Percentiles rank a stretch among this genome's conserved stretches.
These are phyloP conservation scores for Oxalis stricta DNA, from an alignment of 441 rosid species.

Conservation along the genomic window DNA sequence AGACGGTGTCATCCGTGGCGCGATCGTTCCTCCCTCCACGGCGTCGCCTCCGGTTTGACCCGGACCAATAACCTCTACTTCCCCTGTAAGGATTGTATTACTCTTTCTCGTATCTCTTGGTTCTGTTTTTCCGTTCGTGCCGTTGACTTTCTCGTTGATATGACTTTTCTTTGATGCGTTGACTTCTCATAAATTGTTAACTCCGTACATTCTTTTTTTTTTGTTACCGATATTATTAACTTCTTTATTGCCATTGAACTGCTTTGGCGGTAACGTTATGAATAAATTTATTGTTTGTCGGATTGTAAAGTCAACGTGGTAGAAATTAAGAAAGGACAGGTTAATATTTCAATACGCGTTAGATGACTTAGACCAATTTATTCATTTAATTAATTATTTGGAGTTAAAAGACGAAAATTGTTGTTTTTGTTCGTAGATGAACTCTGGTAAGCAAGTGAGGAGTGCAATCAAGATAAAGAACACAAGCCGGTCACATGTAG, in stretches of 20 bases:
- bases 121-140: neutral
- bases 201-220: too few relatives aligned
- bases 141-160: neutral
- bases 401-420: too few relatives aligned
- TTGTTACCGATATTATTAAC: too few relatives aligned
- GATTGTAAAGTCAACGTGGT: too few relatives aligned
- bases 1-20: constrained; percentile 69
- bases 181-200: too few relatives aligned
- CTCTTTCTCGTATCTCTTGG: neutral
- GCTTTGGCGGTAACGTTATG: too few relatives aligned
- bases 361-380: neutral
- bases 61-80: constrained; percentile 73
- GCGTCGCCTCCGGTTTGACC: constrained; percentile 85
- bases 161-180: neutral
- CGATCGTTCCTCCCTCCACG: constrained; percentile 61
- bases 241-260: too few relatives aligned
- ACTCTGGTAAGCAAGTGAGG: constrained; percentile 92
- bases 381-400: neutral
- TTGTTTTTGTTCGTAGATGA: constrained; percentile 43
- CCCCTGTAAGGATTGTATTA: constrained; percentile 87
- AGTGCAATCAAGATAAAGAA: constrained; percentile 92
- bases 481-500: constrained; percentile 76
- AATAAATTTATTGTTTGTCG: too few relatives aligned
- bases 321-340: too few relatives aligned
- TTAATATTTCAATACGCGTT: neutral